Evolutionary conservation across 805 yeast species (phyloP), one percentile per base, ranked within the genome.

Genomic region (Candida multigemmis): DNA sequence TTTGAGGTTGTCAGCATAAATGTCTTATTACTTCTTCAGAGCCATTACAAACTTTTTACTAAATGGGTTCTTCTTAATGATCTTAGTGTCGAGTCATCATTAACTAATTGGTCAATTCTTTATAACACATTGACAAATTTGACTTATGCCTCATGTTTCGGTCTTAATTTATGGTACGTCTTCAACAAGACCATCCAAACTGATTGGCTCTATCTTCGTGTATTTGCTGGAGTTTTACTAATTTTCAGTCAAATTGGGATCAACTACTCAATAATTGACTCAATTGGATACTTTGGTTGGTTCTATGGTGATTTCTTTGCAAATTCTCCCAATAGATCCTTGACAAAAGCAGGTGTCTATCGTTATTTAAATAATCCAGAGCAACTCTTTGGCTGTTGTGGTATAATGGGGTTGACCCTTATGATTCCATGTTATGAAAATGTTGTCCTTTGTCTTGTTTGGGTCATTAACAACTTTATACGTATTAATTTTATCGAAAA

Each of bases 261-360:
- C 19, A 74, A 79, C 38, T 41, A 63, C 14, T 79, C 84, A 16
- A 79, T 81, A 19, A 65, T 74, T 36, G 71, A 71, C 23, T 74
- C 81, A 26, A 73, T 82, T 37, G 89, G 89, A 2, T 79, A 78
- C 34, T 80, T 77, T 50, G 91, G 93, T n/a, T 82, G 91, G 91
- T 82, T 81, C 42, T 82, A 77, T 48, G 93, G 94, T 31, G 94
- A 82, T 49, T 82, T 82, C 52, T 82, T 81, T 12, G 54, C 65
- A 12, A 41, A 47, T 36, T 46, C 50, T 5, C 60, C 59, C 14
- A 61, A 60, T 30, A 53, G 68, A 6, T 60, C 61, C 36, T 60
- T 82, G 38, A 74, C 87, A 0, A 77, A 77, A 36, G 79, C 82
- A 18, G 94, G 94, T 26, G 81, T 82, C 21, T 82, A 82, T 46